Evolutionary conservation across 2,329 filamentous ascomycete species (phyloP).

Genomic region (Penicillium sp.): DNA sequence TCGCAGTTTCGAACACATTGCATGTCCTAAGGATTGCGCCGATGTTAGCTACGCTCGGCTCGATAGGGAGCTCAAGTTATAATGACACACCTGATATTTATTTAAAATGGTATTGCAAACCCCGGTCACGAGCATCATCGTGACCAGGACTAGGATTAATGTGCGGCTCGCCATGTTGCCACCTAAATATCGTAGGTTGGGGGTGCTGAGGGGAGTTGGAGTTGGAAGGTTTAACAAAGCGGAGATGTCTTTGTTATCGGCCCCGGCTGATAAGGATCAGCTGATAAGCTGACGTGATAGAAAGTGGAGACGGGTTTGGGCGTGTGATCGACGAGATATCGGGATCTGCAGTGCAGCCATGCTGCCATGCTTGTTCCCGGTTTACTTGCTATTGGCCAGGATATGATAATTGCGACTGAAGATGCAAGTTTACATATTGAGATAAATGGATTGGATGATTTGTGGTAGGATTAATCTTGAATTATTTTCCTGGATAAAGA

Average conservation of each 20-base stretch:
- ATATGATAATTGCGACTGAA: no score
- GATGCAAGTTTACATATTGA: not conserved
- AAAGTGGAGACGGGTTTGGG: not conserved
- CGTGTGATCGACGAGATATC: not conserved
- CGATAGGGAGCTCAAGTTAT: not conserved
- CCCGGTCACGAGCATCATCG: constrained; percentile 94
- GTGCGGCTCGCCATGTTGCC: constrained; percentile 66
- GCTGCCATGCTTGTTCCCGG: not conserved
- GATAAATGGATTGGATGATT: not conserved
- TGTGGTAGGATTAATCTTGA: not conserved
- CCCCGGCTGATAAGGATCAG: constrained; percentile 1
- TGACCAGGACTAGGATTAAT: constrained; percentile 79
- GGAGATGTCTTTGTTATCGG: constrained; percentile 1
- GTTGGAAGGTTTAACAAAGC: constrained; percentile 3
- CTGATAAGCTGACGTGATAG: constrained; percentile 10
- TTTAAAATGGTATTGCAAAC: constrained; percentile 96
- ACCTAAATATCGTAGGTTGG: not conserved
- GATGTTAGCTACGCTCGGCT: constrained; percentile 6
- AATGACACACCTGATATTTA: constrained; percentile 76
- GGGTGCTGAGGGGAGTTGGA: constrained; percentile 11
- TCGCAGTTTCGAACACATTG: constrained; percentile 94
- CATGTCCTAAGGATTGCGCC: constrained; percentile 63
- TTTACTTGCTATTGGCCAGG: no score
- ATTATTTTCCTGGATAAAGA: not conserved
- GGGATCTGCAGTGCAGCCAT: constrained; percentile 1